These are phyloP conservation scores for Phellinidium pouzarii DNA, from an alignment of 1,284 basidiomycete species.

Conservation along the genomic window DNA sequence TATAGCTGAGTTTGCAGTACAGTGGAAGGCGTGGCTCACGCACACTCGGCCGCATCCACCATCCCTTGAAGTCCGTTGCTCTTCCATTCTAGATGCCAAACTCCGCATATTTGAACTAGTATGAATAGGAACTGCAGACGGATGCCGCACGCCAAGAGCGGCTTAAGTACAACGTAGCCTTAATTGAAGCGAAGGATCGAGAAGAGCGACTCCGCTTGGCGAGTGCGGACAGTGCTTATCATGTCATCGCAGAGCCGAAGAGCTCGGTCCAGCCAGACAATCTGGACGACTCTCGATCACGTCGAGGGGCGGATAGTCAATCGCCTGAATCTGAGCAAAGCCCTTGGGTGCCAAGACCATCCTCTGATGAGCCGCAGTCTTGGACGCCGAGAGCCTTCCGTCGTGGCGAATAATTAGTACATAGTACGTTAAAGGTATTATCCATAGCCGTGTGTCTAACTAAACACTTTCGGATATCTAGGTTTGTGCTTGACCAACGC, in stretches of 20 bases:
- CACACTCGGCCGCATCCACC: slow-evolving; percentile 25
- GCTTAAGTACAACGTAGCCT: slow-evolving; percentile 22
- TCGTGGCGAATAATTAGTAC: neutral
- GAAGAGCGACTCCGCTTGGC: slow-evolving; percentile 22
- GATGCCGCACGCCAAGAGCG: slow-evolving; percentile 23
- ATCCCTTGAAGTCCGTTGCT: slow-evolving; percentile 21
- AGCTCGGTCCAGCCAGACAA: neutral
- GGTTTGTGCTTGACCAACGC: no score
- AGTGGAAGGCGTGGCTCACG: slow-evolving; percentile 27
- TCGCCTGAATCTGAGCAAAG: neutral
- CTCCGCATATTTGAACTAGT: neutral
- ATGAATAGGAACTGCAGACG: slow-evolving; percentile 23
- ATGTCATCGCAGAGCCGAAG: neutral
- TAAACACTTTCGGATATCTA: no score
- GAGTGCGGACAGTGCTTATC: neutral
- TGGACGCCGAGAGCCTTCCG: slow-evolving; percentile 13
- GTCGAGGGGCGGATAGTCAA: neutral
- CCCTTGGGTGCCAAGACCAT: slow-evolving; percentile 10
- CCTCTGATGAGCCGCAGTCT: slow-evolving; percentile 15
- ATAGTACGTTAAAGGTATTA: neutral
- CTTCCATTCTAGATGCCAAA: no score
- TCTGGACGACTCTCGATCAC: neutral
- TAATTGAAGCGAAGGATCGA: slow-evolving; percentile 24
- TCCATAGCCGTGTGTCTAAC: neutral
- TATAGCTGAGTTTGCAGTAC: slow-evolving; percentile 20